Percentiles rank a stretch among this genome's conserved stretches.
Evolutionary conservation across 2,329 filamentous ascomycete genomes (phyloP).

Genomic region (Massarina eburnea): DNA sequence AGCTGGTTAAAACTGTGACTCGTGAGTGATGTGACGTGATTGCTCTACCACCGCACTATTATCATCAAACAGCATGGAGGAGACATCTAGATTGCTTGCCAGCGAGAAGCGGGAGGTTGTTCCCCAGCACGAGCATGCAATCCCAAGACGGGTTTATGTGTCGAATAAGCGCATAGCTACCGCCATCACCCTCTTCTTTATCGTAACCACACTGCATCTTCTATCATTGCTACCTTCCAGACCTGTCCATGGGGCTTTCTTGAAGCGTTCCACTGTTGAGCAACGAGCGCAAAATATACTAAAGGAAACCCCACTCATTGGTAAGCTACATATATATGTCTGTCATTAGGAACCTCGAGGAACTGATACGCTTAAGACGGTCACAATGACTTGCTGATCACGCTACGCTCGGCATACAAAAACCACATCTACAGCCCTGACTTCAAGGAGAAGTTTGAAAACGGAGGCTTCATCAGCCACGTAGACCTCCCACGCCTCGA

Average conservation of each 20-base stretch:
- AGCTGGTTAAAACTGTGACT: too few relatives aligned
- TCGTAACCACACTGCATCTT: neutral
- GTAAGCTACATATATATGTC: conserved; percentile 20
- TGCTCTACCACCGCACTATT: too few relatives aligned
- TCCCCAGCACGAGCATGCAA: conserved; percentile 1
- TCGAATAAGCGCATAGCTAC: conserved; percentile 8
- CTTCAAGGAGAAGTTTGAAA: conserved; percentile 74
- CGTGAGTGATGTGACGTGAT: too few relatives aligned
- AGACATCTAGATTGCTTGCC: conserved; percentile 1
- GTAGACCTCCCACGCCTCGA: conserved; percentile 78
- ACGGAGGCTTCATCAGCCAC: conserved; percentile 68
- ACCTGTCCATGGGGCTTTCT: neutral
- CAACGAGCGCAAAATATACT: conserved; percentile 39
- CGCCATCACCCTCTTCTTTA: conserved; percentile 7
- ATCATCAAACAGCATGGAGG: conserved; percentile 9
- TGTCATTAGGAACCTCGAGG: neutral
- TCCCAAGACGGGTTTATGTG: conserved; percentile 1
- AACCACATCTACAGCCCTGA: conserved; percentile 77
- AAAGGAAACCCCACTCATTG: conserved; percentile 44
- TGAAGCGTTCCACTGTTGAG: conserved; percentile 22
- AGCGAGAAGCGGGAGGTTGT: conserved; percentile 3
- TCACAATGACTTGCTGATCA: conserved; percentile 82
- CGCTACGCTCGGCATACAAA: conserved; percentile 65
- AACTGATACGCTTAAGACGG: conserved; percentile 63
- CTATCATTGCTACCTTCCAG: neutral